Percentiles rank a stretch among this genome's conserved stretches.
These are phyloP conservation scores for Hypomyces rosellus DNA, from an alignment of 2,329 filamentous ascomycete genomes.

Conservation along the genomic window DNA sequence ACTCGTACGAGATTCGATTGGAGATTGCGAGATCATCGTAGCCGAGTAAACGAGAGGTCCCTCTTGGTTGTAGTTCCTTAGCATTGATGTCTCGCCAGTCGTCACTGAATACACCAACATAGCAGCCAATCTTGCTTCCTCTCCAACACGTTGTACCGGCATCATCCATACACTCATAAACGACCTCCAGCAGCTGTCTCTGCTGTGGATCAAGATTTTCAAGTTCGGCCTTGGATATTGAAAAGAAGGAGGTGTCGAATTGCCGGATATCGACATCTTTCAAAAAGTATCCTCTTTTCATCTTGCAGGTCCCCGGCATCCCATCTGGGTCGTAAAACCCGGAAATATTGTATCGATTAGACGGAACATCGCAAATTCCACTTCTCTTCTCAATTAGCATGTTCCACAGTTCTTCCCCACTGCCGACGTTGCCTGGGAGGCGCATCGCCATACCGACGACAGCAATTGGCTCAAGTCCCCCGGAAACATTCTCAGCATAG, in stretches of 20 bases:
- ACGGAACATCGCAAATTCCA: conserved; percentile 10
- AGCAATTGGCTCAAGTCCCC: conserved; percentile 26
- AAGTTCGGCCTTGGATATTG: conserved; percentile 19
- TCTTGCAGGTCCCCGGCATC: conserved; percentile 5
- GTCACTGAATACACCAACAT: conserved; percentile 13
- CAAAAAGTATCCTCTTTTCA: conserved; percentile 19
- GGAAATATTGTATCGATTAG: conserved; percentile 12
- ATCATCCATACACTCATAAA: conserved; percentile 13
- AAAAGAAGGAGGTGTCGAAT: conserved; percentile 21
- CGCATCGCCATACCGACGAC: conserved; percentile 37
- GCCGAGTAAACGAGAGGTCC: conserved; percentile 15
- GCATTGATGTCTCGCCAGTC: conserved; percentile 9
- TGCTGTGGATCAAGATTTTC: conserved; percentile 27
- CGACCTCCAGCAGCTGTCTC: conserved; percentile 24
- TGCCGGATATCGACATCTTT: conserved; percentile 15
- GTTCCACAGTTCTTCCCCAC: conserved; percentile 33
- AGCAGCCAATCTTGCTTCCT: conserved; percentile 10
- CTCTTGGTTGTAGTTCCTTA: conserved; percentile 9
- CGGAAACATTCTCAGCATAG: neutral
- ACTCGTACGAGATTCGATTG: conserved; percentile 27
- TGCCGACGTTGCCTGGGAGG: conserved; percentile 31
- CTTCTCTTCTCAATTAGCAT: conserved; percentile 19
- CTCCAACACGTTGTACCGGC: conserved; percentile 7
- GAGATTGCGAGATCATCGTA: conserved; percentile 21
- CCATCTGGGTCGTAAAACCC: conserved; percentile 10